Percentiles rank a stretch among this genome's conserved stretches.
Conservation (phyloP, 257 asterid genomes). For the Penstemon barbatus region DNA sequence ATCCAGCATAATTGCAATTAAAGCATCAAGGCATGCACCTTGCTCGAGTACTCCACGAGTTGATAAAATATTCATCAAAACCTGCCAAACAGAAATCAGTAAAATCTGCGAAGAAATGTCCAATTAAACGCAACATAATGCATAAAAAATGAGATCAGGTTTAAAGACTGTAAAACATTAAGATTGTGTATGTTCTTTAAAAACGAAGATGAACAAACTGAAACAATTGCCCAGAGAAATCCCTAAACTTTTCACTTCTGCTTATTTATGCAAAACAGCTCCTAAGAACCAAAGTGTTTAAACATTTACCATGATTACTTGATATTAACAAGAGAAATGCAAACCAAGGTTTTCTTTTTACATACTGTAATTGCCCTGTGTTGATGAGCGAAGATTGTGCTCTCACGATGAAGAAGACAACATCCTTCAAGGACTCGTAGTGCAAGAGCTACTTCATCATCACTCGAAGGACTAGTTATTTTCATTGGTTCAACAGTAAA, state of each 20-base stretch:
- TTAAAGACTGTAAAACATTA: neutral
- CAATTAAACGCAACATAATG: neutral
- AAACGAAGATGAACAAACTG: neutral
- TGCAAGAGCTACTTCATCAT: conserved; percentile 90
- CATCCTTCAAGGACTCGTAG: conserved; percentile 96
- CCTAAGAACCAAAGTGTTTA: neutral
- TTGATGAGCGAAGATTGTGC: conserved; percentile 76
- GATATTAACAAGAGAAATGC: conserved; percentile 1
- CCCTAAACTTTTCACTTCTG: neutral
- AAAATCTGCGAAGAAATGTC: conserved; percentile 14
- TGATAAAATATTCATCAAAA: conserved; percentile 76
- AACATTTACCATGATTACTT: neutral
- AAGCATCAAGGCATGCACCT: conserved; percentile 91
- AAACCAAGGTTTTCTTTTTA: conserved; percentile 10
- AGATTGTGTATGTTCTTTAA: conserved; percentile 16
- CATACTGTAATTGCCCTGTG: conserved; percentile 77
- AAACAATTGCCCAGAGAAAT: conserved; percentile 3
- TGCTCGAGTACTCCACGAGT: conserved; percentile 87
- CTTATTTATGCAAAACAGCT: conserved; percentile 7
- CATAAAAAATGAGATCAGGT: conserved; percentile 18
- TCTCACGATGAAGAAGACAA: conserved; percentile 77
- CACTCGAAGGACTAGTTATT: conserved; percentile 78
- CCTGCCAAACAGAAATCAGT: conserved; percentile 46
- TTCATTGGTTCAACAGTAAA: conserved; percentile 75
- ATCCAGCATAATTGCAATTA: conserved; percentile 87